These are phyloP conservation scores for Bryum argenteum DNA, from an alignment of 225 moss, liverwort and hornwort genomes.

Conservation along the genomic window DNA sequence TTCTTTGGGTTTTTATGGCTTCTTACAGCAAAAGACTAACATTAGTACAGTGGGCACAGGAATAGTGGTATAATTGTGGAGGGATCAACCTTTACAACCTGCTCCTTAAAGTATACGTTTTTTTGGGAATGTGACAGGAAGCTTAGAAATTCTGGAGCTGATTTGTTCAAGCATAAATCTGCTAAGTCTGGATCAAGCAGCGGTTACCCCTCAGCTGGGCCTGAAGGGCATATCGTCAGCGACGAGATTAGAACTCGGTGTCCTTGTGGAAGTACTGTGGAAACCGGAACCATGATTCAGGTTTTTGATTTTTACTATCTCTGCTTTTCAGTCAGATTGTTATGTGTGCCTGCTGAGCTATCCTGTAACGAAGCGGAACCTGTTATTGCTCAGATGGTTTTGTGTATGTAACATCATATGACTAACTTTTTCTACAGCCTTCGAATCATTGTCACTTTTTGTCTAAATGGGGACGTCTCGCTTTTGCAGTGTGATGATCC, in stretches of 20 bases:
- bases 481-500: constrained; percentile 83
- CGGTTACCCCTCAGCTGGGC: constrained; percentile 81
- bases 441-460: not conserved
- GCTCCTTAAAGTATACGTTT: constrained; percentile 22
- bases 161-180: constrained; percentile 67
- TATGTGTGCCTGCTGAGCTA: not conserved
- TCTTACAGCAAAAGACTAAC: too few species aligned
- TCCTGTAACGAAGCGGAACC: too few species aligned
- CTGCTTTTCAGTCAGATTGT: constrained; percentile 4
- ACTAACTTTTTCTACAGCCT: not conserved
- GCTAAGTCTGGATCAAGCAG: constrained; percentile 87
- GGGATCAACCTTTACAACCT: too few species aligned
- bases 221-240: constrained; percentile 61
- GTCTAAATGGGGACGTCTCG: constrained; percentile 22
- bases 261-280: constrained; percentile 83
- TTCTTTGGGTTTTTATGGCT: too few species aligned
- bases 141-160: constrained; percentile 70
- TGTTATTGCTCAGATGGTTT: too few species aligned
- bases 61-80: too few species aligned
- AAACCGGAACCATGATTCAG: constrained; percentile 93
- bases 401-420: too few species aligned
- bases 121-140: constrained; percentile 55
- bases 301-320: constrained; percentile 37
- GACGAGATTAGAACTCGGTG: constrained; percentile 87
- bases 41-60: too few species aligned